Percentiles rank a stretch among this genome's conserved stretches.
Conservation (phyloP, 108 stramenopile genomes). For the Stephanodiscus minutulus region DNA sequence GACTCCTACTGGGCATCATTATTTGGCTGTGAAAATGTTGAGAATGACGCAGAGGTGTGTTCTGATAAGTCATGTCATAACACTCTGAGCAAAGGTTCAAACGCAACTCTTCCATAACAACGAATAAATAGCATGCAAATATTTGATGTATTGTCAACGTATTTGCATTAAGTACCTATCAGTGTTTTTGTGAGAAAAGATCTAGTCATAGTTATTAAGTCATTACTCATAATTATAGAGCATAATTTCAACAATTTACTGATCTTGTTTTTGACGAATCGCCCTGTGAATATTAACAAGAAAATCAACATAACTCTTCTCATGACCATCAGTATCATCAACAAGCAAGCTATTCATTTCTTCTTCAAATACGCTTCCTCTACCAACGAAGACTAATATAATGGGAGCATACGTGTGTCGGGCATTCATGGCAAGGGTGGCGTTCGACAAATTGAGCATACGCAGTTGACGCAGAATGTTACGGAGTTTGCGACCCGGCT, state of each 20-base stretch:
- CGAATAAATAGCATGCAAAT: background rate
- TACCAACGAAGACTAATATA: constrained; percentile 48
- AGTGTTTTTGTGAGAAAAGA: too few species aligned
- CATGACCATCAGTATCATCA: constrained; percentile 56
- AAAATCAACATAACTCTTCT: constrained; percentile 59
- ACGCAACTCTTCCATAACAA: background rate
- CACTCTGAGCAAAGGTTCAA: constrained; percentile 9
- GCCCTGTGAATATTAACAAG: constrained; percentile 47
- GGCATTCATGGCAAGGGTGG: constrained; percentile 28
- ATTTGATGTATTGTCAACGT: background rate
- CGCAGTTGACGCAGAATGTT: constrained; percentile 41
- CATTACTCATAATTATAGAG: too few species aligned
- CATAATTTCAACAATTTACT: background rate
- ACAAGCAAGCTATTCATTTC: constrained; percentile 55
- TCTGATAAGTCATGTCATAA: constrained; percentile 43
- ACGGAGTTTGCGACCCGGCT: constrained; percentile 33
- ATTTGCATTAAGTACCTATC: background rate
- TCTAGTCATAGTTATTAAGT: too few species aligned
- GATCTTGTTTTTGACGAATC: constrained; percentile 24
- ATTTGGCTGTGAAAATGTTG: constrained; percentile 31
- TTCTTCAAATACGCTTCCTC: constrained; percentile 53
- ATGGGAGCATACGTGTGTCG: constrained; percentile 48
- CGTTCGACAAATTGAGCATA: constrained; percentile 38
- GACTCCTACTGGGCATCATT: constrained; percentile 46
- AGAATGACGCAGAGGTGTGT: constrained; percentile 9